Percentiles rank a stretch among this genome's conserved stretches.
These are phyloP conservation scores for Phaeotremella fagi DNA, from an alignment of 768 basidiomycete genomes.

Conservation along the genomic window DNA sequence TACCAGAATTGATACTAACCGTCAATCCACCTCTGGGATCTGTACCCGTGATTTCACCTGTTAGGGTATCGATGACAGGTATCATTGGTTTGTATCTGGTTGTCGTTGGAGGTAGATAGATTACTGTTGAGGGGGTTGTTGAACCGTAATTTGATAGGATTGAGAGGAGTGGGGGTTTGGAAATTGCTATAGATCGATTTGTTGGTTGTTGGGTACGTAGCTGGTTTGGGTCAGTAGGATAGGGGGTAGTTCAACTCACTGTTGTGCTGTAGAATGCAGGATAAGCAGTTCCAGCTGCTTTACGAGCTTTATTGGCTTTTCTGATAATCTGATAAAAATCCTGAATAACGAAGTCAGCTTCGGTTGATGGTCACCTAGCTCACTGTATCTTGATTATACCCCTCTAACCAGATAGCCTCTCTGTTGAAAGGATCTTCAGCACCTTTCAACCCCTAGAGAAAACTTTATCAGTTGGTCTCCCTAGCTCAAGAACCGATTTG, in stretches of 20 bases:
- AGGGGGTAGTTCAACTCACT: neutral
- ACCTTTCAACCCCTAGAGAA: constrained; percentile 35
- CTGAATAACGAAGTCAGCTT: too few species aligned
- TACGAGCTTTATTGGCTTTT: constrained; percentile 36
- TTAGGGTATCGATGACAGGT: constrained; percentile 35
- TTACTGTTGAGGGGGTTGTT: constrained; percentile 11
- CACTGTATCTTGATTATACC: constrained; percentile 21
- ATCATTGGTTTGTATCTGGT: constrained; percentile 34
- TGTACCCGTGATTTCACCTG: constrained; percentile 32
- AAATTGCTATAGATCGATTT: constrained; percentile 34
- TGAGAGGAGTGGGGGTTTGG: constrained; percentile 41
- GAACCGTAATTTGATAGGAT: constrained; percentile 42
- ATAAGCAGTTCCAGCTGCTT: constrained; percentile 21
- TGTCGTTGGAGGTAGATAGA: constrained; percentile 18
- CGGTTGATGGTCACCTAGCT: too few species aligned
- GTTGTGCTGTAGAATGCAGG: constrained; percentile 34
- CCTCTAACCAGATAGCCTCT: constrained; percentile 43
- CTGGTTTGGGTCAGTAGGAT: neutral
- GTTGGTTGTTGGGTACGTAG: constrained; percentile 16
- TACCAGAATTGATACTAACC: constrained; percentile 26
- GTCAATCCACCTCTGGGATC: constrained; percentile 32
- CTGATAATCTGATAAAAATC: constrained; percentile 9
- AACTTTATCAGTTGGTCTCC: neutral
- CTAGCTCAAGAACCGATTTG: neutral
- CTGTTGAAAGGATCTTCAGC: constrained; percentile 47